Evolutionary conservation across 768 basidiomycete genomes (phyloP), one percentile per base, ranked within the genome.

Genomic region (Baorangia bicolor): DNA sequence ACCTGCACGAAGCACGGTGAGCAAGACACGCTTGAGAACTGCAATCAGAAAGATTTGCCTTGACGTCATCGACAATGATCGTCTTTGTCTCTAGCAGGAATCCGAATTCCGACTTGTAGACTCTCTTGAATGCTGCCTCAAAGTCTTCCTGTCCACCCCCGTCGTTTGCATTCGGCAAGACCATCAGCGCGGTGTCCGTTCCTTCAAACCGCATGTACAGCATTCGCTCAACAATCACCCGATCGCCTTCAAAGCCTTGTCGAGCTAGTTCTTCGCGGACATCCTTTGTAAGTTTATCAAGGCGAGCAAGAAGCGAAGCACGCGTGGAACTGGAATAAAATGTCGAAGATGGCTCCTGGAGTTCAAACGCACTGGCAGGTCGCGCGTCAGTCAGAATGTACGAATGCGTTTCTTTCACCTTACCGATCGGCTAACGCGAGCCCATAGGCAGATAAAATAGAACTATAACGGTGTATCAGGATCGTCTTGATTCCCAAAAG

Each of bases 121-220:
- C 80, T 48, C 84, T 75, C 67, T 82, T 85, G 77, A 97, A 98
- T 11, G 87, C 90, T 3, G 77, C 79, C 61, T 86, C 86, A 67
- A 89, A 94, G 69, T 94, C 88, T 58, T 87, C 85, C 14, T 76
- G 62, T 23, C 79, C 85, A 60, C 86, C 80, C 0, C 78, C 81
- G 33, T 79, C 78, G 23, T 65, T 62, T 9, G 68, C 59, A 21
- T 78, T 60, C 0, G 88, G 83, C 13, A 92, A 74, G 12, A 94
- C 83, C 92, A 98, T 96, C 61, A 98, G 70, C 16, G 94, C 82
- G 0, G 96, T 98, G 72, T 96, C 94, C 0, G 92, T 94, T 4
- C 94, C 94, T 46, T 94, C 90, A 61, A 94, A 95, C 21, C 93
- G 84, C 92, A 94, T 94, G 65, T 94, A 94, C 41, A 93, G 75